These are phyloP conservation scores for Cystobasidium ongulense DNA, from an alignment of 768 basidiomycete species.

Conservation along the genomic window DNA sequence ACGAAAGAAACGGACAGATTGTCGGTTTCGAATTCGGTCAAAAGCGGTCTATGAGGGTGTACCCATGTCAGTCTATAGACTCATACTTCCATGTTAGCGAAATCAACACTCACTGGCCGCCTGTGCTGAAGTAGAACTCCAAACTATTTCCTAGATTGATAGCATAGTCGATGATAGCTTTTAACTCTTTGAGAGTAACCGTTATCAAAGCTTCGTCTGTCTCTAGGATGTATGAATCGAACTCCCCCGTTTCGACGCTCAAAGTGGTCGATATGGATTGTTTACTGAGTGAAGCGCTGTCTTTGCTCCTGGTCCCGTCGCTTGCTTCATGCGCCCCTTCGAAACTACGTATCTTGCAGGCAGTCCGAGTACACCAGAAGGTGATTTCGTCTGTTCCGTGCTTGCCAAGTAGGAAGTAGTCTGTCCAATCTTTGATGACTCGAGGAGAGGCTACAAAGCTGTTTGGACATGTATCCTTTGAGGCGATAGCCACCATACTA, in stretches of 20 bases:
- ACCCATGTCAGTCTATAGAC: no score
- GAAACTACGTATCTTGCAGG: constrained; percentile 14
- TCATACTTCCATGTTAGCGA: background rate
- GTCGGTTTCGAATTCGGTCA: background rate
- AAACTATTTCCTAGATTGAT: background rate
- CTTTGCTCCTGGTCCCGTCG: background rate
- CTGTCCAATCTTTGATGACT: constrained; percentile 22
- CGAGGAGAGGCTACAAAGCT: background rate
- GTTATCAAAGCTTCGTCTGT: constrained; percentile 2
- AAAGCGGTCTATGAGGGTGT: constrained; percentile 24
- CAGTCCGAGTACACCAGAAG: constrained; percentile 13
- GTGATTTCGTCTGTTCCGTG: constrained; percentile 30
- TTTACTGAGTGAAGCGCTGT: background rate
- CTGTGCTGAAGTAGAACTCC: constrained; percentile 10
- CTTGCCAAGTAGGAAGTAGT: constrained; percentile 19
- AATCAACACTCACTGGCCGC: constrained; percentile 12
- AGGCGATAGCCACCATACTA: constrained; percentile 13
- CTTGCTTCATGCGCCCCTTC: background rate
- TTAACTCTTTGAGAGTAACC: constrained; percentile 23
- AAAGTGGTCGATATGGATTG: constrained; percentile 1
- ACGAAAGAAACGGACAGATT: constrained; percentile 1
- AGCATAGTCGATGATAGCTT: constrained; percentile 27
- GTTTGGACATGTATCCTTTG: constrained; percentile 2
- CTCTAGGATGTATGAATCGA: constrained; percentile 1
- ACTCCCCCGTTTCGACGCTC: background rate